Base-by-base conservation (phyloP, 805 yeast genomes). In the Candida hungchunana region DNA sequence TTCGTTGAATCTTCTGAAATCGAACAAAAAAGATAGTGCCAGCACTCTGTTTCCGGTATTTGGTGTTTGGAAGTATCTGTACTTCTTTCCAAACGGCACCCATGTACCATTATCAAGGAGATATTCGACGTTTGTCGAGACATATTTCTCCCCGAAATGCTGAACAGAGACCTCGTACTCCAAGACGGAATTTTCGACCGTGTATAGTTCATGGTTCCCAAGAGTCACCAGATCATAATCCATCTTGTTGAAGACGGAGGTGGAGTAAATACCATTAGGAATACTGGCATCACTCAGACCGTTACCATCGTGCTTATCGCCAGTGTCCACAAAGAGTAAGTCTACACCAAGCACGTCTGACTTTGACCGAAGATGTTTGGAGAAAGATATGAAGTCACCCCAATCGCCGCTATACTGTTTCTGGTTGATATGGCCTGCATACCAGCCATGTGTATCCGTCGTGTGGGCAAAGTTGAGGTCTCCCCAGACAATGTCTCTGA, bases 401-500 rank as follows among this genome's bases (percentile, higher is more conserved):
- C 96, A 90, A 56, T 89, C 85, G 5, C 85, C 93, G 25, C 80
- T 72, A 57, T 79, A 90, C 39, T 75, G 77, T 19, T 72, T 67
- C 57, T 89, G 97, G 46, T 79, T 78, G 26, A 76, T 50, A 62
- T 90, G 98, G 0, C 97, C 97, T 5, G 90, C 79, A 44, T 82
- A 75, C 98, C 98, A 93, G 1, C 93, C 97, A 58, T 93, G 98
- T 2, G 97, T 90, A 52, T 93, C 98, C 1, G 98, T 93, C 1
- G 97, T 89, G 53, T 90, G 97, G 18, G 90, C 51, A 49, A 93
- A 85, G 62, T 93, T 90, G 31, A 93, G 39, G 37, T 79, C 75
- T 0, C 89, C 88, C 73, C 88, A 69, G 9, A 59, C 52, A 20
- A 88, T 51, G n/a, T 73, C 72, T 34, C 93, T 60, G 26, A 73